These are phyloP conservation scores for Fomitopsis betulina DNA, from an alignment of 1,284 basidiomycete genomes.

Conservation along the genomic window DNA sequence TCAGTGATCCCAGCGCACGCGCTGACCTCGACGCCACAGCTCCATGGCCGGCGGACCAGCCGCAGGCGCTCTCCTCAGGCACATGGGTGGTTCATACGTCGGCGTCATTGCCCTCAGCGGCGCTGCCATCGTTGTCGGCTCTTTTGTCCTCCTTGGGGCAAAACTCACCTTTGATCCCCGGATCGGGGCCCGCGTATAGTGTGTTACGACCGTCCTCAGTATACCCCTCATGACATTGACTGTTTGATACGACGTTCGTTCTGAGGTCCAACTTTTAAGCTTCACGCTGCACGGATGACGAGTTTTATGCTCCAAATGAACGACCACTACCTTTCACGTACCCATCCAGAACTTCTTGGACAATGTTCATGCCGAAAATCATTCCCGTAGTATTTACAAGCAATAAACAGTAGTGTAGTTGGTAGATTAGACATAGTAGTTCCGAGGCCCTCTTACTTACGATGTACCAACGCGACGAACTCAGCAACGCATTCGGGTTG, in stretches of 20 bases:
- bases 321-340: too few species aligned
- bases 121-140: constrained; percentile 49
- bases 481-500: too few species aligned
- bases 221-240: background rate
- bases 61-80: constrained; percentile 49
- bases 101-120: constrained; percentile 58
- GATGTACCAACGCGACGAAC: too few species aligned
- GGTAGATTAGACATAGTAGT: too few species aligned
- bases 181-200: constrained; percentile 36
- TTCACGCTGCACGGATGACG: too few species aligned
- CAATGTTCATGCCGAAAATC: too few species aligned
- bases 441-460: too few species aligned
- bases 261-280: too few species aligned
- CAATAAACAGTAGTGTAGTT: too few species aligned
- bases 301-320: too few species aligned
- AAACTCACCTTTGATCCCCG: constrained; percentile 40
- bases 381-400: too few species aligned
- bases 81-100: constrained; percentile 40
- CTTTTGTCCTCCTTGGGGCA: constrained; percentile 46
- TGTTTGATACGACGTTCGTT: background rate
- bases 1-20: background rate
- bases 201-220: background rate
- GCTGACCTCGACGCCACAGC: constrained; percentile 27
- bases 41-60: constrained; percentile 56
- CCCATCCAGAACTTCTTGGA: too few species aligned